Conservation (phyloP, 768 basidiomycete species). For the Lactarius hengduanensis region DNA sequence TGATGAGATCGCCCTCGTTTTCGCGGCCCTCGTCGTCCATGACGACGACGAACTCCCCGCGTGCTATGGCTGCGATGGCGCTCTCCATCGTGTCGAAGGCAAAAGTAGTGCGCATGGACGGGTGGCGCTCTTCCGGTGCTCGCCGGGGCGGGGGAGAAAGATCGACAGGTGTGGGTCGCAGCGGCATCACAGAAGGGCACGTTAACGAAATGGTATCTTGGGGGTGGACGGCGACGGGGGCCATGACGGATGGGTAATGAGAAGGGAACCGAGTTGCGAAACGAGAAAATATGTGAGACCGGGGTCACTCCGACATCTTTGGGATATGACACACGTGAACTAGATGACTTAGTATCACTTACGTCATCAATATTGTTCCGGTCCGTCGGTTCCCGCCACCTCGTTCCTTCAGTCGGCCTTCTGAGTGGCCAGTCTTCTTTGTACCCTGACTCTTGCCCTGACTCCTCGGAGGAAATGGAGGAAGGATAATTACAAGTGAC, state of each 20-base stretch:
- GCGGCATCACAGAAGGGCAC: neutral
- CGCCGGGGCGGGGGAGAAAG: conserved; percentile 31
- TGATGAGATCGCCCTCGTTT: conserved; percentile 96
- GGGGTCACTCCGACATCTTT: neutral
- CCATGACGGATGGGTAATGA: conserved; percentile 4
- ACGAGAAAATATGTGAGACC: neutral
- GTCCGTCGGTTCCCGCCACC: too few species aligned
- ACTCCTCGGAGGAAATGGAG: too few species aligned
- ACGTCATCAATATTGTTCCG: neutral
- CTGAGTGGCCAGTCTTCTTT: too few species aligned
- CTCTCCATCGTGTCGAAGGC: conserved; percentile 79
- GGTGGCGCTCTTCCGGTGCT: conserved; percentile 30
- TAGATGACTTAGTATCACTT: neutral
- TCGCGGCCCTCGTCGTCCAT: conserved; percentile 97
- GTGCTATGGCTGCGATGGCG: conserved; percentile 70
- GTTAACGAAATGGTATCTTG: neutral
- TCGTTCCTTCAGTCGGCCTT: too few species aligned
- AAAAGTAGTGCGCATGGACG: conserved; percentile 41
- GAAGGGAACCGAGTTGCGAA: neutral
- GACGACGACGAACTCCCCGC: conserved; percentile 91
- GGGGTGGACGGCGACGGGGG: conserved; percentile 16
- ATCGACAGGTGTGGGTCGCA: conserved; percentile 12
- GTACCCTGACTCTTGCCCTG: too few species aligned
- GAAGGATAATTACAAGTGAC: too few species aligned
- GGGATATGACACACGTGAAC: neutral